Conservation (phyloP, 495 filamentous ascomycete species). For the Ascodesmis nigricans region DNA sequence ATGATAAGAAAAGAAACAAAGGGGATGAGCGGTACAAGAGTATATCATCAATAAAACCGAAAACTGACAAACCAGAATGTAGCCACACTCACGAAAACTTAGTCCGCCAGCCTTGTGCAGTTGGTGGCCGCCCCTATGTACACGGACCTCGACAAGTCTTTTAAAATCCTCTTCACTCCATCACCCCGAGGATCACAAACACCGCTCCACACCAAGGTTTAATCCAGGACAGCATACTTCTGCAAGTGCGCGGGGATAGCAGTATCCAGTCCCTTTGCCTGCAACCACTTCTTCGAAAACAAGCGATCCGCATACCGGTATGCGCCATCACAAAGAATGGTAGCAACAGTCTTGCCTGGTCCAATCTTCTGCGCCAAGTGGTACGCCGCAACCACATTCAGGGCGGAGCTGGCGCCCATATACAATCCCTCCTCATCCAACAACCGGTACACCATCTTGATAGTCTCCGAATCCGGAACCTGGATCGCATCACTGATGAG, state of each 20-base stretch:
- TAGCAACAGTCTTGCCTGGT: slow-evolving; percentile 76
- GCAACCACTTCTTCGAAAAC: slow-evolving; percentile 75
- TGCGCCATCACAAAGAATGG: slow-evolving; percentile 80
- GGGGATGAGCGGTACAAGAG: too few species aligned
- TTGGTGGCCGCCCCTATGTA: too few species aligned
- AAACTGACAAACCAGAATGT: too few species aligned
- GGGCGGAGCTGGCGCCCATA: slow-evolving; percentile 72
- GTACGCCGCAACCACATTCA: slow-evolving; percentile 90
- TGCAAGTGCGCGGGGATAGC: slow-evolving; percentile 70
- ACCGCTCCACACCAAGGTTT: too few species aligned
- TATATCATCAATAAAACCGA: too few species aligned
- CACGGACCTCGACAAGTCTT: too few species aligned
- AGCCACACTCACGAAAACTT: too few species aligned
- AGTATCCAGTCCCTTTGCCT: slow-evolving; percentile 55
- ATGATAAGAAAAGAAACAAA: too few species aligned
- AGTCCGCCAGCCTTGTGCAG: too few species aligned
- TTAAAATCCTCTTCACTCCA: too few species aligned
- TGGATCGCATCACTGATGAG: slow-evolving; percentile 69
- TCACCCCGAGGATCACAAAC: too few species aligned
- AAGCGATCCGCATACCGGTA: slow-evolving; percentile 88
- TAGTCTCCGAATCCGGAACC: slow-evolving; percentile 78
- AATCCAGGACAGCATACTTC: slow-evolving; percentile 84
- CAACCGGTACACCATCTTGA: slow-evolving; percentile 95
- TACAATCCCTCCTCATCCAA: slow-evolving; percentile 93
- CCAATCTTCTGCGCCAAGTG: slow-evolving; percentile 83